Conservation (phyloP, 2,329 filamentous ascomycete species). For the Fusarium agapanthi region DNA sequence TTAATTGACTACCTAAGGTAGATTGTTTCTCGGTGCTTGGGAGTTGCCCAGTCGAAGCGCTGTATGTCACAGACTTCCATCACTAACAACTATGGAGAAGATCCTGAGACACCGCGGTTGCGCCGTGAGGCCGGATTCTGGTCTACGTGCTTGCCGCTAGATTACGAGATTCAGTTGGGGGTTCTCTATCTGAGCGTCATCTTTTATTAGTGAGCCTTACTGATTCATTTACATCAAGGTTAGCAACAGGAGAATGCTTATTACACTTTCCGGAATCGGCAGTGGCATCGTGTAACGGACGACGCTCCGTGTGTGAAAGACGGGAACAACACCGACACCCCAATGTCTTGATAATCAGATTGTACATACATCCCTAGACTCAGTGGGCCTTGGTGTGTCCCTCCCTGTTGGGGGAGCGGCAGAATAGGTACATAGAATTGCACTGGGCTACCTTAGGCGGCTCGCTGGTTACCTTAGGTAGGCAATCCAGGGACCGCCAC, state of each 20-base stretch:
- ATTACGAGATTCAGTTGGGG: background rate
- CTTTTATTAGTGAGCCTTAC: background rate
- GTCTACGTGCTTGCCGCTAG: conserved; percentile 19
- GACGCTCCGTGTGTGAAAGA: conserved; percentile 27
- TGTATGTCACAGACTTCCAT: conserved; percentile 25
- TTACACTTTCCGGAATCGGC: background rate
- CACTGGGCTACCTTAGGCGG: background rate
- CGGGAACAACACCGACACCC: conserved; percentile 38
- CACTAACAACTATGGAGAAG: conserved; percentile 23
- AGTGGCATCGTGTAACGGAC: conserved; percentile 20
- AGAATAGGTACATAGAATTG: background rate
- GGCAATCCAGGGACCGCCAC: conserved; percentile 31
- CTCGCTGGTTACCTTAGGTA: background rate
- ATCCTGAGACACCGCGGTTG: conserved; percentile 34
- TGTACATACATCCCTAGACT: background rate
- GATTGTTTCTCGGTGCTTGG: conserved; percentile 15
- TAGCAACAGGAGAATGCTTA: background rate
- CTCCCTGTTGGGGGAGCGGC: conserved; percentile 29
- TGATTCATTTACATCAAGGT: background rate
- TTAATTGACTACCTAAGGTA: background rate
- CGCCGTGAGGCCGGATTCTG: conserved; percentile 23
- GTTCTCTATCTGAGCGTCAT: background rate
- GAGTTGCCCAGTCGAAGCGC: conserved; percentile 32
- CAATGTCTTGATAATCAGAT: conserved; percentile 31
- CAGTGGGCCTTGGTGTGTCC: conserved; percentile 39